Base-by-base conservation (phyloP, 768 basidiomycete species). In the Trametes maxima region DNA sequence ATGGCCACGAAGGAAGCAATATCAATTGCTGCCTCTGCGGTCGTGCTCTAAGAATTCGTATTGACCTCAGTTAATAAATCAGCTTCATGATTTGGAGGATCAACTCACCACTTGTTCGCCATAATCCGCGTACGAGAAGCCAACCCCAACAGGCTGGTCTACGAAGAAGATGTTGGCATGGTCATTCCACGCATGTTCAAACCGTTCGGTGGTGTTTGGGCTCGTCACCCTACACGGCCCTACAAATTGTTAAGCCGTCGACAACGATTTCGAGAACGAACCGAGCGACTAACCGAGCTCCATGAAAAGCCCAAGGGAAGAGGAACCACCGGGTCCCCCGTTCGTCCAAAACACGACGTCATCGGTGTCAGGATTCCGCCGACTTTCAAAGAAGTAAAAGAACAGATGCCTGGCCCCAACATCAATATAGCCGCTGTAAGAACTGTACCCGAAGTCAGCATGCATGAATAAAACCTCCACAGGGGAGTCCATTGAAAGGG, bases 391-490 rank as follows among this genome's bases (percentile, higher is more conserved):
- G 70, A 82, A 82, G 71, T 77, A 78, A 73, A 80, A 79, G 63
- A 73, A 74, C 17, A 74, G 44, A 43, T 74, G 74, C 54, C 85
- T 81, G 21, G 86, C 84, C 67, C 84, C 77, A 44, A 88, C 78
- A 59, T 90, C 88, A 58, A 90, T 86, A 65, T 90, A 90, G 5
- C 88, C 88, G 0, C 87, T 87, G 69, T 87, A 89, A 82, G 51
- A 84, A 79, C 49, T 72, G 71, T 66, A 87, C 85, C 1, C 84
- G 84, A 59, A 83, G 51, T 24, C 19, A 77, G 22, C 87, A 82
- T 0, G 85, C 74, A 42, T 73, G 70, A 22, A 16, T n/a, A n/a
- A n/a, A n/a, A n/a, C n/a, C n/a, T n/a, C n/a, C n/a, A n/a, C n/a
- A n/a, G n/a, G n/a, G n/a, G n/a, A n/a, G 37, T 17, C 28, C 22